phyloP scores from a whole-genome alignment of 2,329 filamentous ascomycete genomes.

The Colletotrichum sp. region DNA sequence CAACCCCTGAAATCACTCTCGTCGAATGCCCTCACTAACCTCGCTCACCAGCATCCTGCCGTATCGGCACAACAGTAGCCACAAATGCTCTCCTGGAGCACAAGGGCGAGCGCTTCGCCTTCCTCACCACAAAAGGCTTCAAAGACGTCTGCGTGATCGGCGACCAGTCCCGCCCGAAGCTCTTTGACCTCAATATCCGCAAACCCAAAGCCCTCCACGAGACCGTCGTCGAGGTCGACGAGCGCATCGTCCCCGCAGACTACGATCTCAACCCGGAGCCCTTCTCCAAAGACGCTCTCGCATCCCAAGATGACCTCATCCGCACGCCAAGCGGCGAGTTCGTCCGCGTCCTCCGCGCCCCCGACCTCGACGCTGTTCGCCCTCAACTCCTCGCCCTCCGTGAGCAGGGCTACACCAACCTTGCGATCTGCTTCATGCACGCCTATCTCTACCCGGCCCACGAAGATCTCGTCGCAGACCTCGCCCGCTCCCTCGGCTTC shows the following conservation, averaged over 20 bases:
- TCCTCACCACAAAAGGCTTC: constrained; percentile 74
- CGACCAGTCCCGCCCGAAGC: constrained; percentile 73
- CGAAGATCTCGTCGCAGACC: constrained; percentile 37
- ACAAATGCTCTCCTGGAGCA: constrained; percentile 77
- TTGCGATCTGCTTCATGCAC: constrained; percentile 73
- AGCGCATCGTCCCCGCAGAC: constrained; percentile 74
- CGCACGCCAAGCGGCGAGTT: constrained; percentile 69
- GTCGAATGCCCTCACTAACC: not conserved
- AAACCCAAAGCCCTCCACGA: constrained; percentile 73
- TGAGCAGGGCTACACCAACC: constrained; percentile 58
- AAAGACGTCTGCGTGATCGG: constrained; percentile 76
- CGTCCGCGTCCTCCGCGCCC: constrained; percentile 64
- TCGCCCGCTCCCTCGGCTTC: constrained; percentile 64
- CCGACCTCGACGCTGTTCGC: constrained; percentile 53
- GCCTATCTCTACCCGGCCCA: constrained; percentile 70
- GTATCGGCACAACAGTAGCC: constrained; percentile 79
- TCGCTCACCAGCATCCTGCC: constrained; percentile 62
- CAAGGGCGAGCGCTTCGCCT: constrained; percentile 74
- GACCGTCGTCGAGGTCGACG: constrained; percentile 72
- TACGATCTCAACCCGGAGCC: constrained; percentile 69
- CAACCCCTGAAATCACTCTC: not conserved
- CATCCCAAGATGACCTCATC: constrained; percentile 53
- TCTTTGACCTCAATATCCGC: constrained; percentile 73
- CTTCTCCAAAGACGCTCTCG: constrained; percentile 47
- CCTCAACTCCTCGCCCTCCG: constrained; percentile 65